Evolutionary conservation across 345 rosid genomes (phyloP).

Genomic region (Punica granatum): DNA sequence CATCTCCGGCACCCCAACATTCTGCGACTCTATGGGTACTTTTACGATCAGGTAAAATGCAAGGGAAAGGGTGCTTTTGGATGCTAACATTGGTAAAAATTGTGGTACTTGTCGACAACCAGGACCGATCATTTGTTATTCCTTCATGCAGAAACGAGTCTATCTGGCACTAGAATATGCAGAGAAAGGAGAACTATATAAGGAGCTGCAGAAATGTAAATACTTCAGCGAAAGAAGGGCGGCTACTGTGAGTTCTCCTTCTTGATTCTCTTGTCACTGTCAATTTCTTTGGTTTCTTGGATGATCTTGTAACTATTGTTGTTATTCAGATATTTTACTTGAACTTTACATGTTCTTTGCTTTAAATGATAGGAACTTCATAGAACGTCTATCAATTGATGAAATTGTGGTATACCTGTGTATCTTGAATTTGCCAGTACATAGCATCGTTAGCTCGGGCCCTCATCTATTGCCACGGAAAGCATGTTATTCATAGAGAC

Average conservation of each 20-base stretch:
- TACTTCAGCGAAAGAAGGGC: conserved; percentile 88
- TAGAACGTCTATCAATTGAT: not conserved
- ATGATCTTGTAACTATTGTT: not conserved
- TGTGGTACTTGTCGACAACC: not conserved
- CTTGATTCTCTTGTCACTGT: not conserved
- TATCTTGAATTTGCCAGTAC: conserved; percentile 37
- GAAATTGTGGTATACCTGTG: not conserved
- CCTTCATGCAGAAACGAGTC: conserved; percentile 55
- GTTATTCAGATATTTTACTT: not conserved
- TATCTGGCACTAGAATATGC: conserved; percentile 82
- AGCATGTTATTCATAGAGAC: conserved; percentile 96
- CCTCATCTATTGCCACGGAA: conserved; percentile 95
- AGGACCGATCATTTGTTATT: not conserved
- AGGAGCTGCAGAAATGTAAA: conserved; percentile 85
- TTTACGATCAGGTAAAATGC: conserved; percentile 75
- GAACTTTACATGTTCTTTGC: not conserved
- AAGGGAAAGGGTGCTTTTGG: not conserved
- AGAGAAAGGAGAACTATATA: conserved; percentile 83
- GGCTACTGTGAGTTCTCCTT: conserved; percentile 59
- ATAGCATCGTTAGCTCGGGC: conserved; percentile 96
- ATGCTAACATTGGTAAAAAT: not conserved
- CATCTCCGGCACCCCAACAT: conserved; percentile 93
- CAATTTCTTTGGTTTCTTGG: not conserved
- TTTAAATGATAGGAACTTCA: not conserved
- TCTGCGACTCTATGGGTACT: conserved; percentile 85